Evolutionary conservation across 2,329 filamentous ascomycete species (phyloP), one percentile per base, ranked within the genome.

Genomic region (Scedosporium boydii): DNA sequence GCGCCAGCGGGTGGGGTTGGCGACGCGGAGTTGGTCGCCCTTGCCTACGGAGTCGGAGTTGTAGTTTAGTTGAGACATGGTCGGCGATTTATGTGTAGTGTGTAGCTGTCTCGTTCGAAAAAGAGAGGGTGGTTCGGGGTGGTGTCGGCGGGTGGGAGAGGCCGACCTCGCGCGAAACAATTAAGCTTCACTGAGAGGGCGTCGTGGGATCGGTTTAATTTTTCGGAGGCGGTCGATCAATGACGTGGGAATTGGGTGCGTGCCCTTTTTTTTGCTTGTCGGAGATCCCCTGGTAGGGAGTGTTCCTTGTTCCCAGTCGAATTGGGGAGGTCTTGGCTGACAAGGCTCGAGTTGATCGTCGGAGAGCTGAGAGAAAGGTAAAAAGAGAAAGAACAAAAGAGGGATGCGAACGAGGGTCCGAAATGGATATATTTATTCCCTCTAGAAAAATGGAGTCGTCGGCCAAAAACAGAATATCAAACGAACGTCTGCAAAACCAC

Each of bases 1-100:
- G 64, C 73, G 73, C 65, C 71, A 72, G 21, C 51, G 60, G 6
- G 38, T 34, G 34, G 51, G 51, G 10, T 29, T 55, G 1, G 56
- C 61, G 58, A n/a, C 26, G 61, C 42, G 61, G 18, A 23, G 12
- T 9, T 38, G 5, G 18, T 41, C 57, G 34, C 34, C 34, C 34
- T 59, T 38, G 57, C 23, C 16, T 21, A 23, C 16, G 48, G 34
- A 18, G 18, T 59, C 42, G 59, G 59, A 60, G 44, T 51, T 51
- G 59, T 60, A 26, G 51, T 55, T 55, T 18, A 55, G 51, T 42
- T 59, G 44, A 53, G 59, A 60, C 59, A 60, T 60, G 51, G 51
- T 14, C 18, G 16, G n/a, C 21, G 44, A 10, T 6, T n/a, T n/a
- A n/a, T 16, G 44, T 18, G 23, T 12, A 5, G 7, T 55, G 51